Evolutionary conservation across 2,329 filamentous ascomycete species (phyloP), one percentile per base, ranked within the genome.

Genomic region (Neonectria sp.): DNA sequence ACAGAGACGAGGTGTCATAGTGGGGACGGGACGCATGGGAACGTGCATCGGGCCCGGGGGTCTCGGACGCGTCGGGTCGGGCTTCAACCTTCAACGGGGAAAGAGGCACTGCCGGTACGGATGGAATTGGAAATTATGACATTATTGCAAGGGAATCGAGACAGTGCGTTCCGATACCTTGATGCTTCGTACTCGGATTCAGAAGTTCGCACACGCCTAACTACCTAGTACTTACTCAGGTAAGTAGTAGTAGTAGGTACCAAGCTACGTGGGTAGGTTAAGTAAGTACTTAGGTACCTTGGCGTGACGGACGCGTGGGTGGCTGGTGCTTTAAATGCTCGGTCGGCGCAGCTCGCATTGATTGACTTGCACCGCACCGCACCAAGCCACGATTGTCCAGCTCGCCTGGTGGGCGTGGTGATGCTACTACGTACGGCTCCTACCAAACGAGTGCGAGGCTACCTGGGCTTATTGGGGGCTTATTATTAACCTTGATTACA

Each of bases 1-100:
- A 21, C 15, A 21, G 12, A 24, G 51, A 21, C 49, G 49, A 53
- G n/a, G 33, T 55, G 46, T 58, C 58, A 40, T 35, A 24, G 37
- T 17, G 48, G 51, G 27, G 48, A 12, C 29, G 48, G 17, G 24
- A 24, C 35, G 40, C 49, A 33, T 60, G 57, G 63, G 59, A 61
- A 55, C 63, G 46, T 55, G 63, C 52, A 21, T 45, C 25, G 48
- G 49, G 7, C 12, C 37, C 43, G 43, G n/a, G 59, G 59, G 51
- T 24, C 37, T 64, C 63, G 63, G 63, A 62, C 33, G 27, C 37
- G 57, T 56, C 63, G 63, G 63, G 21, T 61, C 33, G 46, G 62
- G 17, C 48, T 46, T 27, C 29, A 59, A 48, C 35, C 29, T 55
- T 27, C 6, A 40, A 64, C 17, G 51, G 52, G 52, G n/a, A 46